Evolutionary conservation across 2,329 filamentous ascomycete genomes (phyloP).

Genomic region (Penicillium sp.): DNA sequence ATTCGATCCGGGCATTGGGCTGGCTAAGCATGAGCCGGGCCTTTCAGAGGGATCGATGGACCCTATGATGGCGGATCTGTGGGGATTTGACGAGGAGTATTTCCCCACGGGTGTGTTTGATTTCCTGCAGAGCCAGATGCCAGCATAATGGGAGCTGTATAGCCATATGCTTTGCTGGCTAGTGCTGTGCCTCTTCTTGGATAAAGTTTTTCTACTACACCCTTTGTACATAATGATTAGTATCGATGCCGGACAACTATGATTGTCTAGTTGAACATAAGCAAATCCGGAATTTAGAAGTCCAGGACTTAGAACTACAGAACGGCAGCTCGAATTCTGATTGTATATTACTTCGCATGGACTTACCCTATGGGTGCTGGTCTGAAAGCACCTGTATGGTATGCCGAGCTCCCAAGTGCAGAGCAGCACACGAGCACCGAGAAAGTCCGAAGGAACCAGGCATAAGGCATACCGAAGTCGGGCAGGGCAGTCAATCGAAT

Average conservation of each 20-base stretch:
- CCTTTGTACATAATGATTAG: constrained; percentile 23
- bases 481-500: constrained; percentile 21
- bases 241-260: constrained; percentile 10
- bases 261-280: constrained; percentile 4
- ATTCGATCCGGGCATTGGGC: constrained; percentile 23
- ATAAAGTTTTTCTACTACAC: constrained; percentile 6
- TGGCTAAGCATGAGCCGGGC: constrained; percentile 33
- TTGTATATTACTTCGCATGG: background rate
- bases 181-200: background rate
- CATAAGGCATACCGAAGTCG: constrained; percentile 10
- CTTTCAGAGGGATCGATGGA: constrained; percentile 45
- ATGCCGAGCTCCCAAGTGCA: background rate
- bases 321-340: background rate
- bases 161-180: too few species aligned
- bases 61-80: constrained; percentile 47
- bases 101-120: constrained; percentile 49
- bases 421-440: constrained; percentile 18
- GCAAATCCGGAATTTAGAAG: background rate
- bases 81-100: constrained; percentile 48
- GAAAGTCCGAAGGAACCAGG: constrained; percentile 23
- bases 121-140: constrained; percentile 48
- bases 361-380: constrained; percentile 1
- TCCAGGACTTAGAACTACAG: background rate
- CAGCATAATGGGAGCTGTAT: constrained; percentile 32
- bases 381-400: background rate